Base-by-base conservation (phyloP, 305 asterid species). In the Withania somnifera region DNA sequence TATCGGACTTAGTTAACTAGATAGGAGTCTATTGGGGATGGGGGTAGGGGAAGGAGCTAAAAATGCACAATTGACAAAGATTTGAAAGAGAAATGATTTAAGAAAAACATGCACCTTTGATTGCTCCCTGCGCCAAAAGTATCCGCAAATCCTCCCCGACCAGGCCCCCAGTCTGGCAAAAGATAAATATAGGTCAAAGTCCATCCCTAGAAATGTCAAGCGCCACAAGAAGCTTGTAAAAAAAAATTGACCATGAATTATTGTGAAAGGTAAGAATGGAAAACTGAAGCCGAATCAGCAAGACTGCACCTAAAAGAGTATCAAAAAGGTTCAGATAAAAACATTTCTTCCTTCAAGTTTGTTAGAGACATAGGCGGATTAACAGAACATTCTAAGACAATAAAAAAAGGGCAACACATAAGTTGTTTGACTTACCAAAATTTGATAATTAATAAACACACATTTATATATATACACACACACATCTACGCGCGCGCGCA, bases 151-250 rank as follows among this genome's bases (percentile, higher is more conserved):
- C 90, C 94, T 87, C 91, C 98, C 52, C 93, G 95, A 42, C 91
- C 97, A 57, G 97, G 90, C 78, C 90, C 98, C 98, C 97, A 94
- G 78, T 96, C 99, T 96, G 30, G 91, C 89, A 88, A 54, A 78
- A 81, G 20, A 64, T 11, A 40, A 28, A 75, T 50, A 50, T 28
- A 17, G 47, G 63, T 50, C 63, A 50, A 50, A 1, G 7, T 17
- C 26, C 13, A 50, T 15, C n/a, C 45, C 47, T 5, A 28, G 47
- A 75, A 9, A 50, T 28, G 30, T n/a, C 45, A 75, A 75, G 13
- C 10, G 26, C 47, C 63, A 28, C 11, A 52, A 9, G n/a, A 15
- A 75, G 7, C 4, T 50, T 75, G 63, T 28, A 51, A 34, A n/a
- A 50, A 50, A 75, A 17, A 50, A 75, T 32, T 75, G 45, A 75